phyloP scores from a whole-genome alignment of 1,284 basidiomycete genomes.

The Marasmius oreades region DNA sequence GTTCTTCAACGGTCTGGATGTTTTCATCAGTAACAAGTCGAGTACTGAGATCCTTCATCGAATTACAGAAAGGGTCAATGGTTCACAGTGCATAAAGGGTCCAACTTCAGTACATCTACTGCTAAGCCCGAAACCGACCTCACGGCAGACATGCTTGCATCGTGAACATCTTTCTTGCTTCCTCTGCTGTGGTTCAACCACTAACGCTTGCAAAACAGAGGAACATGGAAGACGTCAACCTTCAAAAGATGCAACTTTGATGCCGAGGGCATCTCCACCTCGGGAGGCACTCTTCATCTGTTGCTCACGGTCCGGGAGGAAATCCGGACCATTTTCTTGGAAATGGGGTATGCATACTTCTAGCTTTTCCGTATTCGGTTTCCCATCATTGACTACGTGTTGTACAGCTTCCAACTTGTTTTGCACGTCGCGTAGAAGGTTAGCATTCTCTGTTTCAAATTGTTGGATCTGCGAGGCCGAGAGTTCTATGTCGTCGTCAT shows the following conservation, averaged over 20 bases:
- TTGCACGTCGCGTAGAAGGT: too few relatives aligned
- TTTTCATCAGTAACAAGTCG: too few relatives aligned
- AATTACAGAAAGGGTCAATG: conserved; percentile 84
- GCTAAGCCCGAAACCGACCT: conserved; percentile 98
- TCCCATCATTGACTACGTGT: conserved; percentile 38
- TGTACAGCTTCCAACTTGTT: too few relatives aligned
- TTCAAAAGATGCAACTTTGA: conserved; percentile 99
- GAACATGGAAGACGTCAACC: conserved; percentile 85
- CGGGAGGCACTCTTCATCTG: conserved; percentile 92
- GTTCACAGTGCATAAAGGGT: conserved; percentile 87
- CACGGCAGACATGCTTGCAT: conserved; percentile 91
- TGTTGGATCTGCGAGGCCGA: conserved; percentile 84
- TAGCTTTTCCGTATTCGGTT: background rate
- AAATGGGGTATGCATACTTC: conserved; percentile 81
- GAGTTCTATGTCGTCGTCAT: conserved; percentile 74
- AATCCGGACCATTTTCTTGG: conserved; percentile 97
- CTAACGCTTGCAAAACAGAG: conserved; percentile 41
- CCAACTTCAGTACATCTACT: conserved; percentile 89
- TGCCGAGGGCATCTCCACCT: conserved; percentile 87
- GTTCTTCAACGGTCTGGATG: conserved; percentile 67
- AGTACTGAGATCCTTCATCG: conserved; percentile 10
- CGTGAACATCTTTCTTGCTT: conserved; percentile 46
- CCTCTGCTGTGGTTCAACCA: conserved; percentile 9
- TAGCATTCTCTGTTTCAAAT: conserved; percentile 91
- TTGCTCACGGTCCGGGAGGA: conserved; percentile 98